Base-by-base conservation (phyloP, 2,329 filamentous ascomycete genomes). In the Aspergillus vadensis region DNA sequence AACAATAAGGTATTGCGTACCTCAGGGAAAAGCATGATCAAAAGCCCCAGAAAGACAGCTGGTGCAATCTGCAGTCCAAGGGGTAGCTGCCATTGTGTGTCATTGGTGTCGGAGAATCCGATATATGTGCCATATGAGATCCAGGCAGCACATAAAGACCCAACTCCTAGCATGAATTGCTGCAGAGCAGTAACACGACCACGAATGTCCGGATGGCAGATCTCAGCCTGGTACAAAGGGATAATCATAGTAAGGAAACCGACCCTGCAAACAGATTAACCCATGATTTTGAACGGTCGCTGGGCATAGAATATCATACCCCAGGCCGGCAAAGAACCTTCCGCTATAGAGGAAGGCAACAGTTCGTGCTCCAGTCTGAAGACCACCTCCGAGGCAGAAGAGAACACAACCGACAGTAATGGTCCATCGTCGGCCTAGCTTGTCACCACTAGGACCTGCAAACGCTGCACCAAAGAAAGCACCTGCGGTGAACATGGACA, bases 111-210 rank as follows among this genome's bases (percentile, higher is more conserved):
- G 1, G 74, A 65, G 61, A 86, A 84, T 15, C 81, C 79, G 43
- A 81, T 78, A 64, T 85, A 85, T 4, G 80, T 82, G 48, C 87
- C 91, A 63, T 88, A 94, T 0, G 86, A 87, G 51, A 90, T 86
- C 90, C 90, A 92, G 0, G 86, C 83, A 0, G 91, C 91, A 15
- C 87, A 77, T 1, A 95, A 82, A 15, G 89, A 80, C 59, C 91
- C 91, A 27, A 94, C 84, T 1, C 90, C 91, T 55, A 94, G 74
- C 90, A 93, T 93, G 71, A 93, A 92, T 69, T 93, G 91, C 73
- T 93, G 91, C 3, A 94, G 80, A 30, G 86, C 85, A 0, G 90
- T 92, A 32, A 95, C 84, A 63, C 87, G 81, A 12, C 91, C 91
- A 73, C 91, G 85, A 69, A 94, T 94, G 60, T 83, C 84, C 1